Evolutionary conservation across 78 protist species (phyloP).

Genomic region (Guillardia theta): DNA sequence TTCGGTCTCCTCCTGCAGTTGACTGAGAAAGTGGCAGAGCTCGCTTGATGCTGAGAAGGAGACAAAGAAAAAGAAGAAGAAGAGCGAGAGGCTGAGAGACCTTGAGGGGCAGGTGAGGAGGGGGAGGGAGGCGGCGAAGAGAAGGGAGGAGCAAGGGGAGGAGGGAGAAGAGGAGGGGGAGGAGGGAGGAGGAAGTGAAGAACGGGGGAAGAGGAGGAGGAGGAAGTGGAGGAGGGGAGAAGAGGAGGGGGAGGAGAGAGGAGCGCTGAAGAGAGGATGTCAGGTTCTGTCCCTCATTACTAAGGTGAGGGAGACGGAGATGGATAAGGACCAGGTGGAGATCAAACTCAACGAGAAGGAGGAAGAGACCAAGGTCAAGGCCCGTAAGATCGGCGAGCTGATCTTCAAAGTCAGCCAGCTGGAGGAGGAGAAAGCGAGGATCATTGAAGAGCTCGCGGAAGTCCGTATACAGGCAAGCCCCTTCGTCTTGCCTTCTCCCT

Average conservation of each 20-base stretch:
- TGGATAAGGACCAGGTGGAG: slow-evolving; percentile 18
- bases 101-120: background rate
- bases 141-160: too few species aligned
- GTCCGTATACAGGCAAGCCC: too few species aligned
- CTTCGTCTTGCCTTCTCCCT: too few species aligned
- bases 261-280: too few species aligned
- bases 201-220: too few species aligned
- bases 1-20: background rate
- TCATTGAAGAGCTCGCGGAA: background rate
- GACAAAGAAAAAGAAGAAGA: background rate
- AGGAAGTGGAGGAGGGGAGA: too few species aligned
- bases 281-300: background rate
- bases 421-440: background rate
- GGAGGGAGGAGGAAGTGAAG: too few species aligned
- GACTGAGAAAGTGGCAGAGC: too few species aligned
- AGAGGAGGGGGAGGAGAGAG: too few species aligned
- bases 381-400: background rate
- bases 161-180: too few species aligned
- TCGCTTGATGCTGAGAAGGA: background rate
- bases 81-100: background rate
- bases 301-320: background rate
- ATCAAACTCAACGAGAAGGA: background rate
- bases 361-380: slow-evolving; percentile 5
- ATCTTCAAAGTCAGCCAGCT: background rate
- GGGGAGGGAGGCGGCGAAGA: too few species aligned